Percentiles rank a stretch among this genome's conserved stretches.
Conservation (phyloP, 768 basidiomycete species). For the Trametopsis cervina region DNA sequence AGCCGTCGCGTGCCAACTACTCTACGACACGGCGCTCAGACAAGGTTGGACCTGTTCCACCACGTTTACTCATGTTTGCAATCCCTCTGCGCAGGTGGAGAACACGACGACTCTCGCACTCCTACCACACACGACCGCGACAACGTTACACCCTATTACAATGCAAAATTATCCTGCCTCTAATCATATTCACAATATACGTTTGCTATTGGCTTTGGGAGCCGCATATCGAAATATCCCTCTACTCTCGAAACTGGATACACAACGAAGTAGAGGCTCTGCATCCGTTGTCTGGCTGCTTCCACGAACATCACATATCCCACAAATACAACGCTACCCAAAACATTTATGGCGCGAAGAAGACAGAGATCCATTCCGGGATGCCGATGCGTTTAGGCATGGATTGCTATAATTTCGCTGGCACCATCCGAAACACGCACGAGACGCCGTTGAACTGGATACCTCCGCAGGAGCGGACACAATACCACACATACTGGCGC, state of each 20-base stretch:
- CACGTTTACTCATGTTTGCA: not conserved
- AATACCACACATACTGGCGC: slow-evolving; percentile 94
- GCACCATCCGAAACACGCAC: slow-evolving; percentile 47
- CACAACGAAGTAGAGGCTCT: slow-evolving; percentile 61
- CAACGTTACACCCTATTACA: slow-evolving; percentile 12
- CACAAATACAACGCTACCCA: slow-evolving; percentile 61
- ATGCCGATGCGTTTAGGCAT: slow-evolving; percentile 69
- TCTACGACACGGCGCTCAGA: not conserved
- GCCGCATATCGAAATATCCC: slow-evolving; percentile 78
- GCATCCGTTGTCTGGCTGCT: slow-evolving; percentile 66
- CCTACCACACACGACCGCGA: slow-evolving; percentile 14
- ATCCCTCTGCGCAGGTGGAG: slow-evolving; percentile 8
- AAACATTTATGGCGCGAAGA: slow-evolving; percentile 55
- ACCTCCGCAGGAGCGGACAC: slow-evolving; percentile 33
- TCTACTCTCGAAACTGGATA: slow-evolving; percentile 76
- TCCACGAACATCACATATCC: slow-evolving; percentile 53
- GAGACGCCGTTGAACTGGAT: slow-evolving; percentile 7
- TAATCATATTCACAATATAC: slow-evolving; percentile 23
- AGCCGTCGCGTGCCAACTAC: not conserved
- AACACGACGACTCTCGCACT: slow-evolving; percentile 12
- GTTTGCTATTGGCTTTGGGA: slow-evolving; percentile 61
- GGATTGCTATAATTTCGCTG: slow-evolving; percentile 92
- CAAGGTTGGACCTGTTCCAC: not conserved
- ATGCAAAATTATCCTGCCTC: slow-evolving; percentile 16
- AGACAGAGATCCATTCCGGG: slow-evolving; percentile 74